Evolutionary conservation across 1,284 basidiomycete species (phyloP), one percentile per base, ranked within the genome.

Genomic region (Laetiporus sulphureus): DNA sequence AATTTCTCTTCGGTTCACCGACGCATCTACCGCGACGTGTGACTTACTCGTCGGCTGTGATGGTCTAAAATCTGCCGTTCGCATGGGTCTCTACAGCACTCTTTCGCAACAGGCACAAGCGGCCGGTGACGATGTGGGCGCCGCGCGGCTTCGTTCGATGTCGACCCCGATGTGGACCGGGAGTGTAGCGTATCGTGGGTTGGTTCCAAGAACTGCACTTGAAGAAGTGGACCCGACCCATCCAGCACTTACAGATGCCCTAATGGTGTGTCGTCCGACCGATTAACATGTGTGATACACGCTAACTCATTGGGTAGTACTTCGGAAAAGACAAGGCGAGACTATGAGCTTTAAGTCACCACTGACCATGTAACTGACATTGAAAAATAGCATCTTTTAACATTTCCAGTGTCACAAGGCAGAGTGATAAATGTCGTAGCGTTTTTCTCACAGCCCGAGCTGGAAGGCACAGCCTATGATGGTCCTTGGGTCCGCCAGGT

Each of bases 391-490:
- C 67, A 70, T 52, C 54, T 74, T 33, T 63, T 76, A 27, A 62
- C 63, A 5, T 78, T 75, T 48, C 71, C 73, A 1, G 67, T 78
- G 19, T 55, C 65, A 3, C 62, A 63, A 25, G 72, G 70, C 3
- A 62, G 60, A 37, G 49, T 66, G 32, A 61, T 77, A 42, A 78
- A 77, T 45, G 64, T 73, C 38, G 71, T 65, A 13, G 72, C 69
- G 1, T 71, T 75, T 47, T 61, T 60, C 15, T 54, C 66, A 11
- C 57, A 63, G 25, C 64, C 63, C 30, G 60, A 71, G 21, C 51
- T 61, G 18, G 67, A 71, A 48, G 60, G 63, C 38, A 66, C 68
- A 3, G 53, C 54, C 32, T 73, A 66, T 45, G 54, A 62, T 7
- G 71, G 68, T 3, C 55, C 64, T n/a, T 75, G 71, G 74, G 63